Evolutionary conservation across 2,329 filamentous ascomycete genomes (phyloP), one percentile per base, ranked within the genome.

Genomic region (Xylaria sp.): DNA sequence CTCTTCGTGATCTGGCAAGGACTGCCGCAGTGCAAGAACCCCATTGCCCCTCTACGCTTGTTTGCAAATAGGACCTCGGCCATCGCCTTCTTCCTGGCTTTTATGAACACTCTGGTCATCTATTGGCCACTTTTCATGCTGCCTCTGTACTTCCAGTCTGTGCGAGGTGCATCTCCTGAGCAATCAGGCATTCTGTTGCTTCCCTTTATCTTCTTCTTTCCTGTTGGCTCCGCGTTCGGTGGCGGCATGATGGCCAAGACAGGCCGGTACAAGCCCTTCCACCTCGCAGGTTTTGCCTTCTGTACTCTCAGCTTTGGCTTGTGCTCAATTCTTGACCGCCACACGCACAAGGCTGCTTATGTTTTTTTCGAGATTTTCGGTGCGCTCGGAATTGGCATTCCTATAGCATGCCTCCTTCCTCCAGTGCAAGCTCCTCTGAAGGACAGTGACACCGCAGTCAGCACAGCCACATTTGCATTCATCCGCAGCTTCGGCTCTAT

Each of bases 91-190:
- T 62, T 75, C 5, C 60, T 78, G 6, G 79, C 77, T 2, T 80
- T 83, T 54, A 54, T 82, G 3, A 77, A 80, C 42, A 74, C 75
- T 8, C 62, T 83, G 3, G 68, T 82, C 6, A 66, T 76, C 1
- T 75, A 77, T 44, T 80, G 79, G 75, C 69, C 76, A 13, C 65
- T 76, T 37, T 80, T 77, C 72, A 81, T 82, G 63, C 66, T 82
- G 1, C 81, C 82, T 0, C 66, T 83, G 6, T 84, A 83, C 71
- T 84, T 84, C 71, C 81, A 83, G 63, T 76, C 75, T 2, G 78
- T 83, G 0, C 74, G 74, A 1, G 60, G 63, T 2, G 69, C 74
- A 2, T 42, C 35, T 0, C 75, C 81, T 0, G 67, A 68, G 0
- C 64, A 73, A 3, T 71, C 75, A 1, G 76, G 72, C 12, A 67